Percentiles rank a stretch among this genome's conserved stretches.
phyloP scores from a whole-genome alignment of 805 yeast species.

The Isabelozyma gotoi region DNA sequence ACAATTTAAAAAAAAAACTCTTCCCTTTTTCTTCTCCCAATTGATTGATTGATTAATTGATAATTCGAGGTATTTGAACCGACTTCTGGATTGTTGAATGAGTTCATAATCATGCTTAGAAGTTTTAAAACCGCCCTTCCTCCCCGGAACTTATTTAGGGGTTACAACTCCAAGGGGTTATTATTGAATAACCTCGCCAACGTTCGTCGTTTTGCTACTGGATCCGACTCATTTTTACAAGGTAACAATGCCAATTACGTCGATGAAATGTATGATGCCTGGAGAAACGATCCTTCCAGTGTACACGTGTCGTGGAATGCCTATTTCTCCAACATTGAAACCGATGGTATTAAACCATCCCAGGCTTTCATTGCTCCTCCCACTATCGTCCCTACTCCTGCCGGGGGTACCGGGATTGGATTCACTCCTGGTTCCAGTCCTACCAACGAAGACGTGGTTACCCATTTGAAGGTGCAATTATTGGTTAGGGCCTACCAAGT shows the following conservation, averaged over 20 bases:
- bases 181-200: neutral
- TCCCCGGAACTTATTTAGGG: constrained; percentile 31
- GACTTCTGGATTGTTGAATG: neutral
- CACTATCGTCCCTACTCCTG: constrained; percentile 75
- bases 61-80: neutral
- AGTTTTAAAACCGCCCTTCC: constrained; percentile 40
- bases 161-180: constrained; percentile 7
- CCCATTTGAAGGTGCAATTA: constrained; percentile 93
- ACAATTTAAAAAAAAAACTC: neutral
- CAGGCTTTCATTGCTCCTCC: constrained; percentile 91
- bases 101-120: constrained; percentile 34
- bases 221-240: constrained; percentile 74
- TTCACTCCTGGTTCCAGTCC: constrained; percentile 55
- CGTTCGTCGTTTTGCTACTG: constrained; percentile 33
- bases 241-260: constrained; percentile 86
- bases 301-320: constrained; percentile 98
- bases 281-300: constrained; percentile 85
- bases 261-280: constrained; percentile 96
- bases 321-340: constrained; percentile 87
- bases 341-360: constrained; percentile 65
- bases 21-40: neutral
- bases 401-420: constrained; percentile 67
- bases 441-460: constrained; percentile 62
- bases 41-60: too few species aligned
- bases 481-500: constrained; percentile 98